phyloP scores from a whole-genome alignment of 2,329 filamentous ascomycete genomes.

The Raffaelea deltoideospora region DNA sequence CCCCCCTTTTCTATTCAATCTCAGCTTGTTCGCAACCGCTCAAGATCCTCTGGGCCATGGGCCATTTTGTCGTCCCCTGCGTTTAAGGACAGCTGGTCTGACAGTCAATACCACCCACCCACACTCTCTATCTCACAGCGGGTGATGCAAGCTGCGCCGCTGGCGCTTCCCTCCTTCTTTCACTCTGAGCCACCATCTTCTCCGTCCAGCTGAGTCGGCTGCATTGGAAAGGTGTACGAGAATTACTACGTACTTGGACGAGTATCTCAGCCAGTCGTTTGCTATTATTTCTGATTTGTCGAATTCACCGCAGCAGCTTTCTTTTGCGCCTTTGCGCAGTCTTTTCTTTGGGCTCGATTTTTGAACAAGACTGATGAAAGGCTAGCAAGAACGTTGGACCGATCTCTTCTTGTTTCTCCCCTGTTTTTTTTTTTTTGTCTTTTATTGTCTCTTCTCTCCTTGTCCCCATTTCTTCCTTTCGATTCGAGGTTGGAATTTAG shows the following conservation, averaged over 20 bases:
- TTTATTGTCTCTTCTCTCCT: background rate
- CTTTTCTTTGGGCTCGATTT: background rate
- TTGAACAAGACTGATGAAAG: background rate
- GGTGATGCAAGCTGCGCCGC: background rate
- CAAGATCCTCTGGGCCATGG: too few relatives aligned
- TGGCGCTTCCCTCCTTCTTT: background rate
- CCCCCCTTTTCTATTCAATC: too few relatives aligned
- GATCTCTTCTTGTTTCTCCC: background rate
- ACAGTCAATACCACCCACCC: conserved; percentile 1
- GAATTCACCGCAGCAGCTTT: background rate
- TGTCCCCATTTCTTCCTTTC: too few relatives aligned
- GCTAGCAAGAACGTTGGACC: background rate
- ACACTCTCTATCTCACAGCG: too few relatives aligned
- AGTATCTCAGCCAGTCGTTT: too few relatives aligned
- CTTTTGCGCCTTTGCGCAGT: background rate
- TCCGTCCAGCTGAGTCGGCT: too few relatives aligned
- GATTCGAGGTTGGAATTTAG: too few relatives aligned
- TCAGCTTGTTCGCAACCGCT: too few relatives aligned
- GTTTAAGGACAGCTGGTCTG: background rate
- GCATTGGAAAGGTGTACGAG: too few relatives aligned
- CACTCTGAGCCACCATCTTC: background rate
- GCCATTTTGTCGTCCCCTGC: background rate
- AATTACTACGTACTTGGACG: too few relatives aligned
- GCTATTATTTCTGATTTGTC: background rate
- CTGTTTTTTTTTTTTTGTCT: background rate